phyloP scores from a whole-genome alignment of 805 yeast species.

The Pichia sporocuriosa region DNA sequence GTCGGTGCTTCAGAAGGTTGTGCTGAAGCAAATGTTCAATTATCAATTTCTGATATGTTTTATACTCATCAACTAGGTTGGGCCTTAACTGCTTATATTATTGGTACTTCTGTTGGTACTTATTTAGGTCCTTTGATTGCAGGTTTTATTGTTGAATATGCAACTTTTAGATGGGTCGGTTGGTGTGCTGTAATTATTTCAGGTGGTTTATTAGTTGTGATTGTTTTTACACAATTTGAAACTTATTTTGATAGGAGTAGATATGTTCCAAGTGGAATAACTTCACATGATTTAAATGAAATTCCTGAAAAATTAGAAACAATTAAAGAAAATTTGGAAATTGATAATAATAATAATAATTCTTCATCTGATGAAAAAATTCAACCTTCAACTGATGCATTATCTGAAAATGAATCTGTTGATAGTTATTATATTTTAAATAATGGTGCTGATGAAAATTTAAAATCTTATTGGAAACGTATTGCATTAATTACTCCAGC shows the following conservation, averaged over 20 bases:
- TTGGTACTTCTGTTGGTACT: slow-evolving; percentile 71
- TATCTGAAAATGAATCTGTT: slow-evolving; percentile 3
- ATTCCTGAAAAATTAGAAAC: slow-evolving; percentile 6
- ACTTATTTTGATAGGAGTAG: slow-evolving; percentile 55
- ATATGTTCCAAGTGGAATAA: slow-evolving; percentile 21
- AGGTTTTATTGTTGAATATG: slow-evolving; percentile 56
- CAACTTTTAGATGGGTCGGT: slow-evolving; percentile 77
- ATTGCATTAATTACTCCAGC: slow-evolving; percentile 48
- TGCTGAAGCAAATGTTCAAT: slow-evolving; percentile 67
- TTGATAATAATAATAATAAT: background rate
- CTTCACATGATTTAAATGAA: slow-evolving; percentile 4
- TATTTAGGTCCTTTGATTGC: slow-evolving; percentile 76
- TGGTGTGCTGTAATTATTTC: slow-evolving; percentile 59
- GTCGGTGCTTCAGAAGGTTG: slow-evolving; percentile 78
- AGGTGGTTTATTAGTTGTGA: slow-evolving; percentile 47
- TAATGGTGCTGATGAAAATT: slow-evolving; percentile 36
- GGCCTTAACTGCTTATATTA: slow-evolving; percentile 63
- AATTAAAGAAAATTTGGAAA: background rate
- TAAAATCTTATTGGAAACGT: slow-evolving; percentile 39
- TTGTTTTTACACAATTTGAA: slow-evolving; percentile 62
- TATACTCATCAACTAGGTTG: slow-evolving; percentile 73
- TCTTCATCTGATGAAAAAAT: slow-evolving; percentile 6
- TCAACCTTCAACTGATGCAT: slow-evolving; percentile 3
- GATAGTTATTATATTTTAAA: slow-evolving; percentile 17
- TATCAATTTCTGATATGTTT: slow-evolving; percentile 64